A percentile compares a stretch with the other conserved stretches of the same genome.
Conservation (phyloP, 208 protist species). For the Trypanosoma platydactyli region DNA sequence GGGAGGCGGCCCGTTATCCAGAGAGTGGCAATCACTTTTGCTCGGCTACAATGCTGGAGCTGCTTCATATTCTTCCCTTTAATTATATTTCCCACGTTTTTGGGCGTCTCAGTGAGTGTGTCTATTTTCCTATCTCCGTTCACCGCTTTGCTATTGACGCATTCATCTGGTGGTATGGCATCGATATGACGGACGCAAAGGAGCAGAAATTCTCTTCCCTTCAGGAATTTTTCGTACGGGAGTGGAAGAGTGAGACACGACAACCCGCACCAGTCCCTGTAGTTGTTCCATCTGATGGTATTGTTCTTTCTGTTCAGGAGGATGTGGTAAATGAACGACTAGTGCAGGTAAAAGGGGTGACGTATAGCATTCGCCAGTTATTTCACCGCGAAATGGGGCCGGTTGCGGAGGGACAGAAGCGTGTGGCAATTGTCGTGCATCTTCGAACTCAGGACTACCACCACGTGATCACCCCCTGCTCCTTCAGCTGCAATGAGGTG, state of each 20-base stretch:
- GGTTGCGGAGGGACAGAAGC: conserved; percentile 40
- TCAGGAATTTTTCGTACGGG: conserved; percentile 81
- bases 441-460: conserved; percentile 81
- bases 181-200: conserved; percentile 48
- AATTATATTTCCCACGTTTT: conserved; percentile 56
- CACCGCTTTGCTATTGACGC: conserved; percentile 48
- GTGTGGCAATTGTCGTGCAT: conserved; percentile 61
- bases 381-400: conserved; percentile 37
- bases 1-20: conserved; percentile 52
- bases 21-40: conserved; percentile 45
- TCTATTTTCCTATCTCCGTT: conserved; percentile 36
- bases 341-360: conserved; percentile 82
- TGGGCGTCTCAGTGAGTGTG: conserved; percentile 47
- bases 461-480: conserved; percentile 67
- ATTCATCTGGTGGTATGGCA: conserved; percentile 52
- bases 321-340: conserved; percentile 41
- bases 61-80: conserved; percentile 65
- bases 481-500: conserved; percentile 50
- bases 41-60: conserved; percentile 56
- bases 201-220: conserved; percentile 46
- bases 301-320: conserved; percentile 55
- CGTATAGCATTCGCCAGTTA: conserved; percentile 64
- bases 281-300: conserved; percentile 72
- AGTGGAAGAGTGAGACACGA: conserved; percentile 50
- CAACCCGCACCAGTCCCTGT: conserved; percentile 37